Conservation (phyloP, 202 grass and related monocot species). For the Musa balbisiana region DNA sequence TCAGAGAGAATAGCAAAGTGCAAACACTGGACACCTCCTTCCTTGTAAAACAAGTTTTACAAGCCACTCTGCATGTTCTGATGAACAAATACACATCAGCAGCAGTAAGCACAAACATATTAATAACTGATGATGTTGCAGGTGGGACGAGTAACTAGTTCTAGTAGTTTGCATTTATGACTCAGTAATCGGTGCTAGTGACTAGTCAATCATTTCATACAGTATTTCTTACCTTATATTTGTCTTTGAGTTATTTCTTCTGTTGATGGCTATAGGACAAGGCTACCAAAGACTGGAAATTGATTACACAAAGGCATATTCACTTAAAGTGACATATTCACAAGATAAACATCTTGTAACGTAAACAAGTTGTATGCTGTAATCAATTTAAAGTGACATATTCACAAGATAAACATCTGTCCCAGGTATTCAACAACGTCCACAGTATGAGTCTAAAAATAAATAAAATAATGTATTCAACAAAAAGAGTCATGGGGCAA, state of each 20-base stretch:
- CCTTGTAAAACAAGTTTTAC: background rate
- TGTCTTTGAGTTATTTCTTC: background rate
- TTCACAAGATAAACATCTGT: background rate
- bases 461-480: background rate
- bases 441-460: background rate
- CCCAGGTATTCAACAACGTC: background rate
- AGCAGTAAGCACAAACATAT: background rate
- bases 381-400: background rate
- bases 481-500: background rate
- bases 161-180: background rate
- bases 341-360: too few species aligned
- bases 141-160: background rate
- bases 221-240: background rate
- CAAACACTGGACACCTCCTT: background rate
- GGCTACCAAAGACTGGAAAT: background rate
- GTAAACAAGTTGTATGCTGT: background rate
- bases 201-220: background rate
- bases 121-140: background rate
- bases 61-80: background rate
- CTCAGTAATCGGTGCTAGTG: background rate
- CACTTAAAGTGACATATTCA: too few species aligned
- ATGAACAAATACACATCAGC: background rate
- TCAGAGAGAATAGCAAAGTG: too few species aligned
- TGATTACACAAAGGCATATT: background rate
- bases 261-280: background rate